Evolutionary conservation across 257 asterid species (phyloP).

Genomic region (Rhazya stricta): DNA sequence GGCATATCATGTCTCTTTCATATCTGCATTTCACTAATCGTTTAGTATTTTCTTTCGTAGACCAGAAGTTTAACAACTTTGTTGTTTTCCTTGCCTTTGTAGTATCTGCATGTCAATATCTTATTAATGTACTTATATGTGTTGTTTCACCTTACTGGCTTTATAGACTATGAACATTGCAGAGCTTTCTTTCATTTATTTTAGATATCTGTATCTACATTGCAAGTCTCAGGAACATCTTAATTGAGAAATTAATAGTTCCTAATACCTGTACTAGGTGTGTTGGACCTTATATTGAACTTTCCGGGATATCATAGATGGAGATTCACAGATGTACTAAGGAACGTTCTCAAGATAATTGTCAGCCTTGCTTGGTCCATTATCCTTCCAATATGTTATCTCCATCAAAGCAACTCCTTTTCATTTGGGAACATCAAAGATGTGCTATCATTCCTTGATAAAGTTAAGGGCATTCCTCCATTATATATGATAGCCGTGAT

Average conservation of each 20-base stretch:
- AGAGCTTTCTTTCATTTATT: background rate
- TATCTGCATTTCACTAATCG: background rate
- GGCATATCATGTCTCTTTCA: background rate
- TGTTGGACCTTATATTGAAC: slow-evolving; percentile 76
- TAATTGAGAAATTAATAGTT: slow-evolving; percentile 16
- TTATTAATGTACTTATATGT: background rate
- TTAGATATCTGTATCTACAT: background rate
- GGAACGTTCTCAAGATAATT: slow-evolving; percentile 70
- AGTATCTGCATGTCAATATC: background rate
- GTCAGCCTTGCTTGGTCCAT: slow-evolving; percentile 82
- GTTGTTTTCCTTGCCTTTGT: background rate
- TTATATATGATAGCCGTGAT: slow-evolving; percentile 72
- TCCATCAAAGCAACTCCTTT: slow-evolving; percentile 46
- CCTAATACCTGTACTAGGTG: slow-evolving; percentile 45
- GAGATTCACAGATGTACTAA: slow-evolving; percentile 66
- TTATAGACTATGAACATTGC: background rate
- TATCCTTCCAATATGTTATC: slow-evolving; percentile 67
- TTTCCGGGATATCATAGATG: slow-evolving; percentile 92
- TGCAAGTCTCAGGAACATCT: slow-evolving; percentile 15
- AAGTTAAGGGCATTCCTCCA: slow-evolving; percentile 81
- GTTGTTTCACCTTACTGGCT: background rate
- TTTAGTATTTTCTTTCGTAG: background rate
- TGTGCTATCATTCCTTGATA: slow-evolving; percentile 56
- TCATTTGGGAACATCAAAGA: slow-evolving; percentile 34
- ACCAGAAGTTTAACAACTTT: background rate